These are phyloP conservation scores for Hapsidospora chrysogenum DNA, from an alignment of 495 filamentous ascomycete species.

Conservation along the genomic window DNA sequence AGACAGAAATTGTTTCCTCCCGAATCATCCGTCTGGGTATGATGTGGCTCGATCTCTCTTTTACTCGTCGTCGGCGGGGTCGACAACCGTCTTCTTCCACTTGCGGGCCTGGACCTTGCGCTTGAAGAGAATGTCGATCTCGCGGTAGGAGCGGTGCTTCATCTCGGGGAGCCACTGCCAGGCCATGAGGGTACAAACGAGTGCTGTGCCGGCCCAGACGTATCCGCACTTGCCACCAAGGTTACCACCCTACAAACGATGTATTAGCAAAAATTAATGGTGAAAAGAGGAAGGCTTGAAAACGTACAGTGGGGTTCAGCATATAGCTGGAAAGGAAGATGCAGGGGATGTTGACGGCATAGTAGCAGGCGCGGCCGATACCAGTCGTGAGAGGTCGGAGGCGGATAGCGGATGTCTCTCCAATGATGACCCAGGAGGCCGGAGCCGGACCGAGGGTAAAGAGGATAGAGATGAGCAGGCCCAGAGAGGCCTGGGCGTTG, in stretches of 20 bases:
- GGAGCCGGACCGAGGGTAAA: conserved; percentile 33
- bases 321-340: conserved; percentile 34
- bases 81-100: conserved; percentile 30
- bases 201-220: conserved; percentile 14
- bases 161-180: conserved; percentile 19
- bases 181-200: conserved; percentile 13
- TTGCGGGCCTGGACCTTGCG: conserved; percentile 33
- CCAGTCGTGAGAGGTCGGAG: conserved; percentile 40
- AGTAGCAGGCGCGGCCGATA: conserved; percentile 33
- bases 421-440: conserved; percentile 38
- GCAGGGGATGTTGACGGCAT: conserved; percentile 35
- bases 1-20: too few species aligned
- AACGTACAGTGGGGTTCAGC: conserved; percentile 22
- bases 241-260: conserved; percentile 9
- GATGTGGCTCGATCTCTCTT: too few species aligned
- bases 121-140: conserved; percentile 22
- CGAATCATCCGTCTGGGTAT: too few species aligned
- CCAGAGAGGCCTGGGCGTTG: conserved; percentile 33
- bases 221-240: conserved; percentile 36
- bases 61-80: conserved; percentile 21
- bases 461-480: conserved; percentile 34
- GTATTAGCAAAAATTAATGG: neutral
- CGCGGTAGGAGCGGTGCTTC: conserved; percentile 16
- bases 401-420: conserved; percentile 39
- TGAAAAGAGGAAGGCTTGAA: neutral